Base-by-base conservation (phyloP, 2,329 filamentous ascomycete species). In the Verticillium dahliae region DNA sequence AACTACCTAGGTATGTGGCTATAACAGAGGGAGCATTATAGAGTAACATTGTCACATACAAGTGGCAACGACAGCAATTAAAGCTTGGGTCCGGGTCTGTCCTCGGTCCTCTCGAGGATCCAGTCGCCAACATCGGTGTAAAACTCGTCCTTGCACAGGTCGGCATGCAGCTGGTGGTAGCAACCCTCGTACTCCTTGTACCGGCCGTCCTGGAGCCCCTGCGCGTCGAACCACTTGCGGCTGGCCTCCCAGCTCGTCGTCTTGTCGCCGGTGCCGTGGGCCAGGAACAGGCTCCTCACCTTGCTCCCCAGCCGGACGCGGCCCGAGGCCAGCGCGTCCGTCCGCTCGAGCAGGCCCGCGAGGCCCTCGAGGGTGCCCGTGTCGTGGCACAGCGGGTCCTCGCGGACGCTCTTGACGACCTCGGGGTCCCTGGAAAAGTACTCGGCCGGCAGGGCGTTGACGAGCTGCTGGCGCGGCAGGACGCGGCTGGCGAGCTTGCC, bases 341-440 rank as follows among this genome's bases (percentile, higher is more conserved):
- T 88, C 33, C 93, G 84, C 72, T 96, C 91, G 65, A 97, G 76
- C 82, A 97, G 82, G 0, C 85, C 88, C 0, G 89, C 83, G 38
- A 97, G 73, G 1, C 90, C 90, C 73, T 93, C 88, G n/a, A 96
- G 80, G 6, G 93, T 97, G 39, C 92, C 93, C 2, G 87, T 94
- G 73, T 94, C 83, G 75, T 97, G 92, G 73, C 88, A 86, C 59
- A 97, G 79, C 58, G 80, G 71, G 74, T 97, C 93, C 35, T 84
- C 81, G 2, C 78, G 76, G 65, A 90, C 82, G 33, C 79, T 81
- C 69, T 84, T 78, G 60, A 84, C 81, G 2, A 91, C 84, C 27
- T 77, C 84, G 31, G 82, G 78, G 73, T 94, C 90, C 31, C 91
- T 85, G 39, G 83, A 87, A 60, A 97, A 71, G 64, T 88, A 80